A percentile compares a stretch with the other conserved stretches of the same genome.
Evolutionary conservation across 2,329 filamentous ascomycete species (phyloP).

Genomic region (Karstenula rhodostoma): DNA sequence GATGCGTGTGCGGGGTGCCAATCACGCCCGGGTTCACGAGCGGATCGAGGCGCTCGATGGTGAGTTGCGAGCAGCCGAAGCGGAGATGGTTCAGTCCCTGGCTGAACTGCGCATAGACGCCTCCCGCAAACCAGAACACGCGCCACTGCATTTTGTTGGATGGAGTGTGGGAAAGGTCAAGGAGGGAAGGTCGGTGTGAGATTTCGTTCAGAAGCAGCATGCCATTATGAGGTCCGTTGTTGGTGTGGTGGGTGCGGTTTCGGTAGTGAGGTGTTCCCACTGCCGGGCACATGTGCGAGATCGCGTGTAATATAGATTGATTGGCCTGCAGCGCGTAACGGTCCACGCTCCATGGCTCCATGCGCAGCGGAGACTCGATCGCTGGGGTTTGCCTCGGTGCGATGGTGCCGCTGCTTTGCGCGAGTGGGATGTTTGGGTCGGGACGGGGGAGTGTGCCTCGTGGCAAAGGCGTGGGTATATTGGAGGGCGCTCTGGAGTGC

Average conservation of each 20-base stretch:
- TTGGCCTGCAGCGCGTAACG: background rate
- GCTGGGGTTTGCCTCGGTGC: background rate
- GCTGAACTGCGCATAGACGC: conserved; percentile 6
- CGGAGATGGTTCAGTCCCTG: conserved; percentile 21
- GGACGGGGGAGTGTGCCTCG: background rate
- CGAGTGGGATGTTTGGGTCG: background rate
- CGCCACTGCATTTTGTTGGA: background rate
- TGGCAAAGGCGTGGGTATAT: background rate
- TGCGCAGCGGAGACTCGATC: background rate
- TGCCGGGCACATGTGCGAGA: background rate
- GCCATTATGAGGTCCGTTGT: too few relatives aligned
- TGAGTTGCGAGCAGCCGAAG: conserved; percentile 32
- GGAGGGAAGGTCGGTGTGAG: background rate
- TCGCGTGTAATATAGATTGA: background rate
- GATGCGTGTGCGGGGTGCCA: conserved; percentile 19
- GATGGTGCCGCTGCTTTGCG: conserved; percentile 11
- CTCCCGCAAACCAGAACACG: conserved; percentile 10
- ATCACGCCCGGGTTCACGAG: conserved; percentile 34
- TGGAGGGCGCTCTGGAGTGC: background rate
- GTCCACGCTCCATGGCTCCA: background rate
- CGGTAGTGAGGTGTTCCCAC: conserved; percentile 26
- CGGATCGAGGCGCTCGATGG: conserved; percentile 34
- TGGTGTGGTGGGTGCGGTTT: conserved; percentile 26
- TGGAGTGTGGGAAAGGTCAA: background rate
- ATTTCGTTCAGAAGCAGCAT: too few relatives aligned